These are phyloP conservation scores for Chlorella ohadii DNA, from an alignment of 139 green algal species.

Conservation along the genomic window DNA sequence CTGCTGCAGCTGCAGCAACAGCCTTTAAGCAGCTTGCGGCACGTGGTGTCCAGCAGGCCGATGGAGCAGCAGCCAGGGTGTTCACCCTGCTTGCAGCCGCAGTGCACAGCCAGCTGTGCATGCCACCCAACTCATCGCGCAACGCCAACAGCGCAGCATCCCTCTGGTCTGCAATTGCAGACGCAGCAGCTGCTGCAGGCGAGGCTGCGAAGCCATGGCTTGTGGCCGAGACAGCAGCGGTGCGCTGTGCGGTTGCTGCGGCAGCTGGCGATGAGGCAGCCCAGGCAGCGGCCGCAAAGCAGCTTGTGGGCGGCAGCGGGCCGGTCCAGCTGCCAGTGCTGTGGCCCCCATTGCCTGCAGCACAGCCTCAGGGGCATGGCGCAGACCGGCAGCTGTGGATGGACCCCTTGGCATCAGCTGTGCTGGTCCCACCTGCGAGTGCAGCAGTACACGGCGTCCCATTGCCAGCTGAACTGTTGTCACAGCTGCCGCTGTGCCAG, in stretches of 20 bases:
- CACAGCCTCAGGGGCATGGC: not conserved
- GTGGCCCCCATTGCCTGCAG: not conserved
- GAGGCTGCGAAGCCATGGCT: not conserved
- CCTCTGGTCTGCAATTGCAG: not conserved
- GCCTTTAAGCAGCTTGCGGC: not conserved
- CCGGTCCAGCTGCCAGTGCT: not conserved
- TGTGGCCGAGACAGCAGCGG: not conserved
- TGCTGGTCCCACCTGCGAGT: not conserved
- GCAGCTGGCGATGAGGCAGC: not conserved
- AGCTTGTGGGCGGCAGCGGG: not conserved
- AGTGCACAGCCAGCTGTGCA: not conserved
- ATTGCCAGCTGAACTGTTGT: not conserved
- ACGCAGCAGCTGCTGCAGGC: not conserved
- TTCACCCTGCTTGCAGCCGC: not conserved
- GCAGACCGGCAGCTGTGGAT: not conserved
- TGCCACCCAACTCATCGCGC: no score
- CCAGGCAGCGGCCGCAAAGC: not conserved
- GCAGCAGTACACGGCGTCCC: no score
- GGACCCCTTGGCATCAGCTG: slow-evolving; percentile 2
- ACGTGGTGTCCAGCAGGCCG: not conserved
- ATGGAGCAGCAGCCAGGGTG: not conserved
- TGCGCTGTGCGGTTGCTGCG: not conserved
- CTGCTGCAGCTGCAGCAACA: not conserved
- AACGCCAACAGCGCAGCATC: not conserved
- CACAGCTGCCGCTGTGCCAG: not conserved